Evolutionary conservation across 306 rosid genomes (phyloP), one percentile per base, ranked within the genome.

Genomic region (Quercus dentata): DNA sequence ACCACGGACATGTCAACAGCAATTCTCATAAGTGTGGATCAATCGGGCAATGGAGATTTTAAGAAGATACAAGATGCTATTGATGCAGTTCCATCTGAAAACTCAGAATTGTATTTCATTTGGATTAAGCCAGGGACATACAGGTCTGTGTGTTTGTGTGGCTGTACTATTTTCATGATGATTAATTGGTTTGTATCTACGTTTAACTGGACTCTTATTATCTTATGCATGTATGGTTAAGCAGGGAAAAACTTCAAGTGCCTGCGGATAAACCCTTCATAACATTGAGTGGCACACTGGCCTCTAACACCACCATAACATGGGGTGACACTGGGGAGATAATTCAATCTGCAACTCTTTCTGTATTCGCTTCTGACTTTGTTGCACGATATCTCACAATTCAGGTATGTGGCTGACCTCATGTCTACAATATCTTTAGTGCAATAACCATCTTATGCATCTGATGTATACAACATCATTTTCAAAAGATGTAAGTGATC

Each of bases 261-360:
- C 87, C 88, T 2, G 88, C 79, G 0, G 84, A 83, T 75, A 84
- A 89, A 71, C 90, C 92, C 27, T 89, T 61, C 51, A 80, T 89
- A 4, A 89, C 90, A 4, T 54, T 89, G 19, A 86, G 87, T 33
- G 92, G 92, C 44, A 80, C 80, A 20, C 69, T 20, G 2, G 75
- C 86, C 49, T 33, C 57, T 0, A 58, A 78, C 70, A 86, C 90
- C 4, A 52, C 86, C 17, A 71, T 89, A 3, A 80, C 85, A 70
- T 86, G 92, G 90, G 85, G 81, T 20, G 86, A 86, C 28, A 35
- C 75, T 3, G 83, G 79, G 18, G 69, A 46, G 2, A 85, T 87
- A 6, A 78, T 77, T 25, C 85, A 80, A 0, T 86, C 88, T 10
- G 75, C 87, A 6, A 89, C 90, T 15, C 64, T 89, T 17, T 55